Percentiles rank a stretch among this genome's conserved stretches.
phyloP scores from a whole-genome alignment of 1,284 basidiomycete species.

The Ustilago bromivora region DNA sequence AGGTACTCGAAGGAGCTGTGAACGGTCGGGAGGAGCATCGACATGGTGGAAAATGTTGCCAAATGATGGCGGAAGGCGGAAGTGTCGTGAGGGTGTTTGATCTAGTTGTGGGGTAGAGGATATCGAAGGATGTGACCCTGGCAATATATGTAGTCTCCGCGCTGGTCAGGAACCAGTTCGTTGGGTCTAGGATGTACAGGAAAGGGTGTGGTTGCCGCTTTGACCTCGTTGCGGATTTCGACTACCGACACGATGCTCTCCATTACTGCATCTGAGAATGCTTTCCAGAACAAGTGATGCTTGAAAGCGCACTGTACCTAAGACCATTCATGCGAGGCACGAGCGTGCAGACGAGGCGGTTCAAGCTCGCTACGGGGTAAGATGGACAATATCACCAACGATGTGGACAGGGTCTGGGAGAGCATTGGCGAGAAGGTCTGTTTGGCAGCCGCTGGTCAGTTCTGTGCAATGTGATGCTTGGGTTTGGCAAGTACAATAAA shows the following conservation, averaged over 20 bases:
- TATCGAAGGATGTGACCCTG: neutral
- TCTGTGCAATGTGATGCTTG: slow-evolving; percentile 1
- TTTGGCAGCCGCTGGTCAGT: slow-evolving; percentile 15
- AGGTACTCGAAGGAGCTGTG: slow-evolving; percentile 37
- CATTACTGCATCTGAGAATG: neutral
- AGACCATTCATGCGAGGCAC: neutral
- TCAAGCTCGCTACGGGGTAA: slow-evolving; percentile 3
- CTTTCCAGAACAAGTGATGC: neutral
- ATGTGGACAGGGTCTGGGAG: neutral
- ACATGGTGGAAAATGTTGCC: slow-evolving; percentile 20
- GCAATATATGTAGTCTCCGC: neutral
- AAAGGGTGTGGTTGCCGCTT: slow-evolving; percentile 3
- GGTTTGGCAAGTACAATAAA: neutral
- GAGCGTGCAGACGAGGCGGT: neutral
- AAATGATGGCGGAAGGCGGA: neutral
- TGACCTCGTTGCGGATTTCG: neutral
- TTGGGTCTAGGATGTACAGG: neutral
- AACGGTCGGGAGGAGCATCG: slow-evolving; percentile 28
- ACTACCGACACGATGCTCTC: neutral
- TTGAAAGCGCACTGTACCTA: neutral
- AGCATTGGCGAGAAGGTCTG: slow-evolving; percentile 7
- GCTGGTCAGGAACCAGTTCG: neutral
- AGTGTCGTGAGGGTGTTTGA: neutral
- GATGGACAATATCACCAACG: neutral
- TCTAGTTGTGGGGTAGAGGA: neutral